Evolutionary conservation across 192 early-diverging fungal species (phyloP), one percentile per base, ranked within the genome.

Genomic region (Coemansia javaensis): DNA sequence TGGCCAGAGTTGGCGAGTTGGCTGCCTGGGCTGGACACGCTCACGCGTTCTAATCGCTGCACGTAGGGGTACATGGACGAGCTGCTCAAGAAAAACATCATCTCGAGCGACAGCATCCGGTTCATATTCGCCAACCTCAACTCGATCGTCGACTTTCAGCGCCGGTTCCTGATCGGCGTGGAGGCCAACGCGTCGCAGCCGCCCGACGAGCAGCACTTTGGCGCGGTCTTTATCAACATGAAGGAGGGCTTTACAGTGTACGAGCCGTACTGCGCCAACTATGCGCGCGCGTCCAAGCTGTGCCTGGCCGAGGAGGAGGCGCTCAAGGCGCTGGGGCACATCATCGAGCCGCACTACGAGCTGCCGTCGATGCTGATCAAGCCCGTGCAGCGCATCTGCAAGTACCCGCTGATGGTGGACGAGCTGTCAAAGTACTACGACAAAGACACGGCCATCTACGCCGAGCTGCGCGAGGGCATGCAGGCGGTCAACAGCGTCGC

Each of bases 321-420:
- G 36, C 67, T 90, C 31, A 71, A 78, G 61, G 79, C 74, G 50
- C 59, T 83, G 50, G 63, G 71, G 21, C 77, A 81, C 56, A 75
- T 85, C 50, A 88, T 86, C 49, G 90, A 94, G 37, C 92, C 92
- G 17, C 81, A 80, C 44, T 86, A 92, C 47, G 88, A 85, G 66
- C 66, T 99, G 50, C 90, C 89, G 15, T 89, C 86, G 6, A 87
- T 89, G 73, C 79, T 99, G 42, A 99, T 99, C 75, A 94, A 97
- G 56, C 97, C 97, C 3, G 82, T 99, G 7, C 97, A 99, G 71
- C 83, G 97, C 39, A 90, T 98, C 47, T 95, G 94, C 79, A 94
- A 94, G 78, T 99, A 99, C 73, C 94, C 94, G 32, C 70, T 99
- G 44, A 80, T 99, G 15, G 54, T 66, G 16, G 52, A 62, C 32